Percentiles rank a stretch among this genome's conserved stretches.
Conservation (phyloP, 2,329 filamentous ascomycete genomes). For the Clarireedia sp. region DNA sequence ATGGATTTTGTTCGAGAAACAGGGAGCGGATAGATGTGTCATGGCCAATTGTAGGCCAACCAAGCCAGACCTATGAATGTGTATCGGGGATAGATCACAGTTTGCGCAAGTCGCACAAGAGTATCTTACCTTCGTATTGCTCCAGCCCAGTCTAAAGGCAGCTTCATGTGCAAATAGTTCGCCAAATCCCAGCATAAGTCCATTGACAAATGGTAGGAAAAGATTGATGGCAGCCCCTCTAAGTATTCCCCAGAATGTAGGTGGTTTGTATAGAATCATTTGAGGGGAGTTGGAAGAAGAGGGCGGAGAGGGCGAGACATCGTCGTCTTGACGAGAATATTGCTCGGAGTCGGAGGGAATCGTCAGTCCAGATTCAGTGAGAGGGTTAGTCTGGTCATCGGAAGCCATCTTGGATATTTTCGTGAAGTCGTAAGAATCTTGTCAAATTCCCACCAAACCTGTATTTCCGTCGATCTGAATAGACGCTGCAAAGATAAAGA, state of each 20-base stretch:
- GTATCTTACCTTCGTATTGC: conserved; percentile 70
- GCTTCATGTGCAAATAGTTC: conserved; percentile 95
- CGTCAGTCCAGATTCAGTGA: conserved; percentile 67
- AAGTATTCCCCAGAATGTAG: conserved; percentile 77
- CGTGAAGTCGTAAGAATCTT: background rate
- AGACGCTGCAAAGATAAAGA: too few relatives aligned
- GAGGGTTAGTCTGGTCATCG: conserved; percentile 42
- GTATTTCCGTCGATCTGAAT: too few relatives aligned
- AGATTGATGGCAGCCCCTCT: conserved; percentile 92
- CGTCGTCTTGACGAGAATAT: conserved; percentile 57
- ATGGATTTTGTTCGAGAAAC: background rate
- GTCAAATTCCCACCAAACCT: too few relatives aligned
- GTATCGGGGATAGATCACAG: background rate
- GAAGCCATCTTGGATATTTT: conserved; percentile 40
- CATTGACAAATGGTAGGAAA: conserved; percentile 92
- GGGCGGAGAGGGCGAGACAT: conserved; percentile 51
- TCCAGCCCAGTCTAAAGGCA: conserved; percentile 88
- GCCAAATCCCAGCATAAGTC: conserved; percentile 95
- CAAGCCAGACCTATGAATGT: too few relatives aligned
- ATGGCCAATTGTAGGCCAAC: background rate
- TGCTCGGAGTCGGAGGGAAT: conserved; percentile 78
- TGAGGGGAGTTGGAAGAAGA: conserved; percentile 56
- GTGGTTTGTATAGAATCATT: conserved; percentile 80
- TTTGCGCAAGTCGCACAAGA: too few relatives aligned
- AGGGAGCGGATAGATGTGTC: background rate